Evolutionary conservation across 371 early-diverging fungal genomes (phyloP).

Genomic region (Parasitella parasitica): DNA sequence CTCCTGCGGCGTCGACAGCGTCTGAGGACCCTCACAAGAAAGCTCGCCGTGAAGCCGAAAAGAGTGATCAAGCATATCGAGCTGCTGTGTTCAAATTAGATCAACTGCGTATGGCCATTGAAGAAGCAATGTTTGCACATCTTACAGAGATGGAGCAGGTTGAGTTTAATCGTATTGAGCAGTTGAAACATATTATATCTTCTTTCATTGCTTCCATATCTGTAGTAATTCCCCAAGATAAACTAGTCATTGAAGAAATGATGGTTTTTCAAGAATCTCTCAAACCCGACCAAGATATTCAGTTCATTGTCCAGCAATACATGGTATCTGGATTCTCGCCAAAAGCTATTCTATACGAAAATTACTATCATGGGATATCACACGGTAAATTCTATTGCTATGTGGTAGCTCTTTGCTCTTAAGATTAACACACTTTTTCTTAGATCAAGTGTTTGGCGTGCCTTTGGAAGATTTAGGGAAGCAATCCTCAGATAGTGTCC

Average conservation of each 20-base stretch:
- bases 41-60: slow-evolving; percentile 62
- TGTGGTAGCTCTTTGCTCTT: background rate
- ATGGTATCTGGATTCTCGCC: slow-evolving; percentile 72
- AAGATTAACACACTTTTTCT: background rate
- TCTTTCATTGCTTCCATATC: slow-evolving; percentile 63
- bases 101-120: slow-evolving; percentile 66
- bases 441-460: slow-evolving; percentile 76
- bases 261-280: slow-evolving; percentile 72
- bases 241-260: slow-evolving; percentile 64
- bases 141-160: slow-evolving; percentile 60
- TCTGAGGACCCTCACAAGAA: slow-evolving; percentile 50
- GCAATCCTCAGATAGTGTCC: slow-evolving; percentile 56
- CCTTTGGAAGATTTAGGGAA: slow-evolving; percentile 68
- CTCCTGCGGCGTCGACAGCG: slow-evolving; percentile 8
- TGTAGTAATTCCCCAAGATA: slow-evolving; percentile 54
- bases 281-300: slow-evolving; percentile 74
- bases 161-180: slow-evolving; percentile 54
- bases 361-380: slow-evolving; percentile 63
- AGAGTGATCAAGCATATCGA: slow-evolving; percentile 65
- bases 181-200: slow-evolving; percentile 54
- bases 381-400: slow-evolving; percentile 41
- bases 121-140: slow-evolving; percentile 69
- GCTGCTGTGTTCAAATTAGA: slow-evolving; percentile 63
- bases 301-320: slow-evolving; percentile 74
- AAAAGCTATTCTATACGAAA: slow-evolving; percentile 68